Percentiles rank a stretch among this genome's conserved stretches.
These are phyloP conservation scores for Gossypium rotundifolium DNA, from an alignment of 345 rosid species.

Conservation along the genomic window DNA sequence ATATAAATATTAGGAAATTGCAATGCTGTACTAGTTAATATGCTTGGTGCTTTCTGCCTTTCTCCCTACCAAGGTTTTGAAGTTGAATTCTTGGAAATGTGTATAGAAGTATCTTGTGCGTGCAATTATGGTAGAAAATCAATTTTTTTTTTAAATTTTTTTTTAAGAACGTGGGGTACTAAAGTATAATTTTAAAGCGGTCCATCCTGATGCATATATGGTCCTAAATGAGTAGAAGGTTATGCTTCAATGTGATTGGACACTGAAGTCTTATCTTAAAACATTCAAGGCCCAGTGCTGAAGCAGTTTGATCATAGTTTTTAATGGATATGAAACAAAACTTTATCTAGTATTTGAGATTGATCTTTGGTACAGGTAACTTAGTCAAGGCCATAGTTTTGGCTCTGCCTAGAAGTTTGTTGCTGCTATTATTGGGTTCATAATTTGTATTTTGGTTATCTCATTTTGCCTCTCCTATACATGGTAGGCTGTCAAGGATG, in stretches of 20 bases:
- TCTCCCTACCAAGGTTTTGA: background rate
- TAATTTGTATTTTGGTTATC: slow-evolving; percentile 4
- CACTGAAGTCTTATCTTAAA: background rate
- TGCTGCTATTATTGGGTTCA: background rate
- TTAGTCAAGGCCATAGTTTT: background rate
- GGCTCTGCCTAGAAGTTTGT: background rate
- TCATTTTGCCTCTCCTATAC: slow-evolving; percentile 14
- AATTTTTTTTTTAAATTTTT: background rate
- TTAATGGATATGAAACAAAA: background rate
- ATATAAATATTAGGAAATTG: background rate
- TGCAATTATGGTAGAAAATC: background rate
- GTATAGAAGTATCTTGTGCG: background rate
- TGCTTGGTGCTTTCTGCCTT: background rate
- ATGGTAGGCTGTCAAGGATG: slow-evolving; percentile 74
- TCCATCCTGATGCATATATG: background rate
- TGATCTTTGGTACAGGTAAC: background rate
- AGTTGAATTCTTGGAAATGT: background rate
- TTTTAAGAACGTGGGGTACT: background rate
- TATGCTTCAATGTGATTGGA: background rate
- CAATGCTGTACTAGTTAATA: background rate
- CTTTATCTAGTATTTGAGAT: background rate
- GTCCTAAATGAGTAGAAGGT: background rate
- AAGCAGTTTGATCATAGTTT: background rate
- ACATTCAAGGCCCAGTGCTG: background rate
- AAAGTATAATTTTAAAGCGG: background rate